A percentile compares a stretch with the other conserved stretches of the same genome.
Conservation (phyloP, 108 stramenopile species). For the Discostella pseudostelligera region DNA sequence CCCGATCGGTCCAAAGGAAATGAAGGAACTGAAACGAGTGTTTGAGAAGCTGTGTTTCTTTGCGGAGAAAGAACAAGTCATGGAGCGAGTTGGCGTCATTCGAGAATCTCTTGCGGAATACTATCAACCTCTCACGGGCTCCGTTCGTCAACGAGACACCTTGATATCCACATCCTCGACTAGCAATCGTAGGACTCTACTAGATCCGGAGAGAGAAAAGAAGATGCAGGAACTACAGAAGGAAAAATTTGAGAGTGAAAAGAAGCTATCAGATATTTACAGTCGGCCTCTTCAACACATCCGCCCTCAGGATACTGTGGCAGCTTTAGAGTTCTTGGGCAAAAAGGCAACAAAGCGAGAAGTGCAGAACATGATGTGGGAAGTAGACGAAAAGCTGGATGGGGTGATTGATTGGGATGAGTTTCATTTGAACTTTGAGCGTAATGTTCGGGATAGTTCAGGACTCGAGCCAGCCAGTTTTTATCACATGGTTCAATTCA, state of each 20-base stretch:
- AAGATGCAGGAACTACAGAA: conserved; percentile 21
- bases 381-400: conserved; percentile 90
- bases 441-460: conserved; percentile 78
- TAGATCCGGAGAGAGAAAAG: conserved; percentile 19
- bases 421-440: conserved; percentile 81
- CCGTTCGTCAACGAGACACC: conserved; percentile 21
- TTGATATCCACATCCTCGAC: conserved; percentile 10
- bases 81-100: conserved; percentile 37
- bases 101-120: conserved; percentile 25
- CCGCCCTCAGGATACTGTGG: conserved; percentile 58
- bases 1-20: conserved; percentile 46
- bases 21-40: conserved; percentile 56
- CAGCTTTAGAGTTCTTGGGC: conserved; percentile 67
- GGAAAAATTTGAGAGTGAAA: conserved; percentile 35
- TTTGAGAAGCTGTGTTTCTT: conserved; percentile 49
- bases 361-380: conserved; percentile 90
- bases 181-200: conserved; percentile 2
- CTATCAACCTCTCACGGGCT: conserved; percentile 21
- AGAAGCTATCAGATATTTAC: conserved; percentile 25
- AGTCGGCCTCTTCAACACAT: conserved; percentile 47
- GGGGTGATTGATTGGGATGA: conserved; percentile 88
- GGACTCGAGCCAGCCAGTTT: conserved; percentile 85
- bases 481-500: conserved; percentile 87
- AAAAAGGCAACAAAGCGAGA: conserved; percentile 64
- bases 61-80: conserved; percentile 43